Evolutionary conservation across 1,284 basidiomycete species (phyloP).

Genomic region (Irpex sp.): DNA sequence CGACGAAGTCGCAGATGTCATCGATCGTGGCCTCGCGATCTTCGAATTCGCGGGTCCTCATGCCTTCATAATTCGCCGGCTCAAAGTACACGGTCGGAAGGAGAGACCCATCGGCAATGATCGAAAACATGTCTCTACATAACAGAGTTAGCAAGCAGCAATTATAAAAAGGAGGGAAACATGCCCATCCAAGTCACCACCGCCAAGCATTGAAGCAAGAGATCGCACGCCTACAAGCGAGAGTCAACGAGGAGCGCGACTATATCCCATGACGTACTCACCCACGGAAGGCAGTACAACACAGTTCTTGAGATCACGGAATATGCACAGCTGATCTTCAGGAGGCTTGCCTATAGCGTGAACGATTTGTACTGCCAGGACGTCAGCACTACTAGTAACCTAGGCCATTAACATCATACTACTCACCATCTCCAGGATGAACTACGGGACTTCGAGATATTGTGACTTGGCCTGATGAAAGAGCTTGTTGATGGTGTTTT

Average conservation of each 20-base stretch:
- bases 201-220: conserved; percentile 63
- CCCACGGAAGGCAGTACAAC: conserved; percentile 72
- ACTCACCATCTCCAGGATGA: conserved; percentile 68
- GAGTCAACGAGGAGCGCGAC: background rate
- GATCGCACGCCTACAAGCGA: conserved; percentile 49
- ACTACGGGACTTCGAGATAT: conserved; percentile 66
- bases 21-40: conserved; percentile 56
- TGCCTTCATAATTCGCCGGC: conserved; percentile 52
- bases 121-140: conserved; percentile 32
- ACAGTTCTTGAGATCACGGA: conserved; percentile 62
- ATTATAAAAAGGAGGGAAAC: conserved; percentile 19
- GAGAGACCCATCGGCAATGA: conserved; percentile 38
- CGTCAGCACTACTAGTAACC: background rate
- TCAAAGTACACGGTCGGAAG: conserved; percentile 45
- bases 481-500: background rate
- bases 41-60: conserved; percentile 23
- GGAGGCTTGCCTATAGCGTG: conserved; percentile 71
- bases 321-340: conserved; percentile 49
- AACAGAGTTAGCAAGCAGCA: background rate
- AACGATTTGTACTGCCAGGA: conserved; percentile 57
- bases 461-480: conserved; percentile 35
- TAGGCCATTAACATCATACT: background rate
- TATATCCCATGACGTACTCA: conserved; percentile 23
- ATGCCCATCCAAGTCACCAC: conserved; percentile 76
- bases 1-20: conserved; percentile 79